Base-by-base conservation (phyloP, 345 rosid species). In the Eucalyptus rudis region DNA sequence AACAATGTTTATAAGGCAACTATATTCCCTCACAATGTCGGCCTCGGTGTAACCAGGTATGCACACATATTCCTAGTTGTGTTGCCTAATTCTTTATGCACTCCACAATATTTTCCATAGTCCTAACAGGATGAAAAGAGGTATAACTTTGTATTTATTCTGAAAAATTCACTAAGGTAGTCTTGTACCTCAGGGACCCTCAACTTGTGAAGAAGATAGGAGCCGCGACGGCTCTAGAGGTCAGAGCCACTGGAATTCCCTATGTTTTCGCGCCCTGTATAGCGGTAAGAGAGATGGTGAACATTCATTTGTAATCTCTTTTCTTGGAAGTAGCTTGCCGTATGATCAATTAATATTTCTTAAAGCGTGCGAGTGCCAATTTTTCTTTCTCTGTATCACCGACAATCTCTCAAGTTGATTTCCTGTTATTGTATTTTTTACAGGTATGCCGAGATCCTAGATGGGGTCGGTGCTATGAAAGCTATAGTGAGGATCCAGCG, bases 11-110 rank as follows among this genome's bases (percentile, higher is more conserved):
- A 95, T 44, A 94, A 94, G 6, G 96, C 99, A 51, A 96, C 99
- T n/a, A 93, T 97, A 87, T 97, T 97, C 89, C 98, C 99, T 5
- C 99, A 97, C 87, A 97, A 97, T 84, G 90, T 97, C 11, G 99
- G 97, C 15, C 98, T 97, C 87, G 99, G 99, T 86, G 94, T 89
- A 29, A 91, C 94, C 86, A 96, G 99, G 92, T 49, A 91, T 81
- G 90, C 89, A 20, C 50, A 40, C 13, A 15, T 85, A 16, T 49
- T 47, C n/a, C 36, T 36, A 6, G 25, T 49, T 8, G 33, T 17
- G 86, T 86, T 40, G 7, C 47, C 51, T 31, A 31, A 31, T 20
- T 24, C 49, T 86, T 19, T 40, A 22, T 15, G 22, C 47, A 12
- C 43, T 56, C 44, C n/a, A 10, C 9, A 40, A 10, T 9, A 76